Evolutionary conservation across 164 flowering plant genomes (phyloP), one percentile per base, ranked within the genome.

Genomic region (Magnolia sinica): DNA sequence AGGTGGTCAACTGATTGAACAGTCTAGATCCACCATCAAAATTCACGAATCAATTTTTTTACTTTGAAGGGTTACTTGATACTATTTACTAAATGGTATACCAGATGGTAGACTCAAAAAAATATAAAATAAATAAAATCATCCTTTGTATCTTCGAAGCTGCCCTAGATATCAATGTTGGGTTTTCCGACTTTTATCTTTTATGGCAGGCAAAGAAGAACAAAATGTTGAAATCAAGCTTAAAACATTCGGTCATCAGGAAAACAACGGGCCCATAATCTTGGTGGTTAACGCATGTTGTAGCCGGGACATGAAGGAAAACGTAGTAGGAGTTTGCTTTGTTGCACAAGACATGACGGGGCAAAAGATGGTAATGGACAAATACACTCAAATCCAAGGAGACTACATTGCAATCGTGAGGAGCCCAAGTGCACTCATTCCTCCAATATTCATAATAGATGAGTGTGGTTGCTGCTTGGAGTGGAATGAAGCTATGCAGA

Each of bases 401-500:
- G 97, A 92, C 82, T 92, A 87, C 76, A 78, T 71, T 68, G 88
- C 88, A 58, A 89, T 91, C 72, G 77, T 92, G 70, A 80, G 84
- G 73, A 90, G 79, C 81, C 91, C 91, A 1, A 84, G 81, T 76
- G 81, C 87, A 24, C 89, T 92, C 37, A 90, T 92, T 78, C 97
- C 97, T 50, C 97, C 97, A 22, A 88, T 92, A 68, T 92, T 92
- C 76, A 87, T 89, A 85, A 83, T 86, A 18, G 88, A 90, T 82
- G 91, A 87, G 74, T 29, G 74, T 70, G 95, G 93, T 8, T 74
- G 78, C 19, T 92, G 97, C 82, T 78, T 80, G 70, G 97, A 92
- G 78, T 92, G 95, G 97, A 92, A 90, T 72, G 85, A 78, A 50
- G 87, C 91, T n/a, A 92, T 92, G 92, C 84, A 89, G 79, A 87